phyloP scores from a whole-genome alignment of 1,139 yeast genomes.

The Scheffersomyces parashehatae region DNA sequence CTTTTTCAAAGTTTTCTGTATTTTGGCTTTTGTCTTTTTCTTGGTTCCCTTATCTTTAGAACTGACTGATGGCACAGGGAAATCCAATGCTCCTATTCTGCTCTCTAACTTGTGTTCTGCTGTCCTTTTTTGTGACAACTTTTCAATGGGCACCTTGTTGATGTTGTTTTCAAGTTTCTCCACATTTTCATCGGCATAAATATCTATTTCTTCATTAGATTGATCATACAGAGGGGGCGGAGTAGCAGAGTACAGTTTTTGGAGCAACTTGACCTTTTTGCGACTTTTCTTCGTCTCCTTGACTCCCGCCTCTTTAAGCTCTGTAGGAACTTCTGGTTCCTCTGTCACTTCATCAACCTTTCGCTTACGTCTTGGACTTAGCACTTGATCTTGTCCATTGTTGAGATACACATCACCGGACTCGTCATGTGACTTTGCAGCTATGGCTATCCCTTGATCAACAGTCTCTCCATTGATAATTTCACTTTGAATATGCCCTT shows the following conservation, averaged over 20 bases:
- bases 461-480: no score
- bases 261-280: conserved; percentile 19
- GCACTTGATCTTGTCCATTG: conserved; percentile 1
- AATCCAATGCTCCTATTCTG: no score
- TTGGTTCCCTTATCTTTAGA: neutral
- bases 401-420: no score
- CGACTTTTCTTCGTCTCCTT: conserved; percentile 5
- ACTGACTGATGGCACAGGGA: neutral
- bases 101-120: no score
- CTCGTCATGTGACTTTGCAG: no score
- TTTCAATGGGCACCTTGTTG: conserved; percentile 5
- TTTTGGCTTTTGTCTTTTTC: neutral
- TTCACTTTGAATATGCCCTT: no score
- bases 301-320: neutral
- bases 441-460: no score
- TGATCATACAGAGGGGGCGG: conserved; percentile 24
- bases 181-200: conserved; percentile 36
- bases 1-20: neutral
- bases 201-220: conserved; percentile 37
- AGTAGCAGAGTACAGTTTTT: conserved; percentile 6
- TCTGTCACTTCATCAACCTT: no score
- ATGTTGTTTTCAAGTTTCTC: conserved; percentile 24
- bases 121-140: conserved; percentile 6
- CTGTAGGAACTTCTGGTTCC: no score
- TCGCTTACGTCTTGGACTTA: neutral